phyloP scores from a whole-genome alignment of 2,329 filamentous ascomycete species.

The Ascochyta fabae region DNA sequence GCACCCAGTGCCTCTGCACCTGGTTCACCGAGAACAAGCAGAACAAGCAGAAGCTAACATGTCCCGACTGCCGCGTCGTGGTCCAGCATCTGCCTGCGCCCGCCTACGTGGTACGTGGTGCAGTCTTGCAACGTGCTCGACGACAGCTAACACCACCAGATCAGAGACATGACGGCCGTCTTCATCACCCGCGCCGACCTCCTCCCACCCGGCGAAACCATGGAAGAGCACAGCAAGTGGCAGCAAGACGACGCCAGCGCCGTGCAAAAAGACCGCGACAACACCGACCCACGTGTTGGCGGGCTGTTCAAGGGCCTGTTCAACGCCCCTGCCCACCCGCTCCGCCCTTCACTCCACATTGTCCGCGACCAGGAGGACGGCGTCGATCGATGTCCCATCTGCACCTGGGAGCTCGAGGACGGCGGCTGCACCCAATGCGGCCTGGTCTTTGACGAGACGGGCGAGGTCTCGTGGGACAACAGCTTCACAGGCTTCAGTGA shows the following conservation, averaged over 20 bases:
- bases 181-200: constrained; percentile 67
- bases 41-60: constrained; percentile 62
- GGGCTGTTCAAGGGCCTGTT: constrained; percentile 71
- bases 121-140: neutral
- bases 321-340: constrained; percentile 37
- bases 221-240: constrained; percentile 64
- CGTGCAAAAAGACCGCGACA: constrained; percentile 66
- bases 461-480: constrained; percentile 47
- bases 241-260: constrained; percentile 65
- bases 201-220: constrained; percentile 67
- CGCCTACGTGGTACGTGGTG: constrained; percentile 63
- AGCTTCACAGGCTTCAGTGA: constrained; percentile 54
- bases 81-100: constrained; percentile 67
- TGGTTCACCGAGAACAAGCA: constrained; percentile 61
- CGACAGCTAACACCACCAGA: constrained; percentile 48
- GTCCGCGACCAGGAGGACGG: constrained; percentile 65
- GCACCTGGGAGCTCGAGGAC: constrained; percentile 69
- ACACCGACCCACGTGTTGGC: constrained; percentile 55
- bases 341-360: constrained; percentile 44
- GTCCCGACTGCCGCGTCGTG: constrained; percentile 69
- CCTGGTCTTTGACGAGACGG: constrained; percentile 58
- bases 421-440: constrained; percentile 63
- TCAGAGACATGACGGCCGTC: constrained; percentile 69
- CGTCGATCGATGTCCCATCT: constrained; percentile 67
- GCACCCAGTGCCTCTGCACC: constrained; percentile 60